A percentile compares a stretch with the other conserved stretches of the same genome.
Evolutionary conservation across 768 basidiomycete genomes (phyloP).

Genomic region (Dacryopinax primogenitus): DNA sequence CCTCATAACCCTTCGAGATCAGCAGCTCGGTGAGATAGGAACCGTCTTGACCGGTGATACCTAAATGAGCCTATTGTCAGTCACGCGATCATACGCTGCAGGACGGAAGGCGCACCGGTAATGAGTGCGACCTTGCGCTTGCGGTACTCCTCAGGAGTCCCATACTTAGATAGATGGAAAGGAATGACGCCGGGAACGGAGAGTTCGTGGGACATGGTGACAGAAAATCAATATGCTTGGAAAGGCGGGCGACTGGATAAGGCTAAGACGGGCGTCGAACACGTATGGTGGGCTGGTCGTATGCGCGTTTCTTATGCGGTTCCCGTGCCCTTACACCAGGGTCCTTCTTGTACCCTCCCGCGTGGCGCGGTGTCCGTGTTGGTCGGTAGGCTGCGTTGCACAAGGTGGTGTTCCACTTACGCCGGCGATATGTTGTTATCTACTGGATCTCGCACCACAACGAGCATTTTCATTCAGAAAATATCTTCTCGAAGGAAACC

Average conservation of each 20-base stretch:
- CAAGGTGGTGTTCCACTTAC: neutral
- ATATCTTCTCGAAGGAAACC: neutral
- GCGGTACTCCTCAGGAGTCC: slow-evolving; percentile 64
- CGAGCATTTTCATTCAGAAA: neutral
- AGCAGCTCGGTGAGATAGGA: slow-evolving; percentile 85
- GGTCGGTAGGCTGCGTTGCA: neutral
- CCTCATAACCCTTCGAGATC: slow-evolving; percentile 76
- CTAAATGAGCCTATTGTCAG: slow-evolving; percentile 31
- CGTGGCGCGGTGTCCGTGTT: neutral
- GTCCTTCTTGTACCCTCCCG: neutral
- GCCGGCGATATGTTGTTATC: neutral
- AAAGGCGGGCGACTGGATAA: neutral
- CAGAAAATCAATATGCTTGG: neutral
- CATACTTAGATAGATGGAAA: slow-evolving; percentile 14
- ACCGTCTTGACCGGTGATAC: slow-evolving; percentile 93
- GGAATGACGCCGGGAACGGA: slow-evolving; percentile 12
- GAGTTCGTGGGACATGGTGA: slow-evolving; percentile 5
- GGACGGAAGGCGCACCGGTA: slow-evolving; percentile 44
- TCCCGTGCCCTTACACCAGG: neutral
- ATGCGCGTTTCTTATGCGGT: neutral
- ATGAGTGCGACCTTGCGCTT: slow-evolving; percentile 90
- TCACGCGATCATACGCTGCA: slow-evolving; percentile 3
- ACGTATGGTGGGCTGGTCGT: neutral
- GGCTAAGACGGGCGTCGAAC: neutral
- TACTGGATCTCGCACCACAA: neutral